Conservation (phyloP, 1,139 yeast genomes). For the Candida sp. region DNA sequence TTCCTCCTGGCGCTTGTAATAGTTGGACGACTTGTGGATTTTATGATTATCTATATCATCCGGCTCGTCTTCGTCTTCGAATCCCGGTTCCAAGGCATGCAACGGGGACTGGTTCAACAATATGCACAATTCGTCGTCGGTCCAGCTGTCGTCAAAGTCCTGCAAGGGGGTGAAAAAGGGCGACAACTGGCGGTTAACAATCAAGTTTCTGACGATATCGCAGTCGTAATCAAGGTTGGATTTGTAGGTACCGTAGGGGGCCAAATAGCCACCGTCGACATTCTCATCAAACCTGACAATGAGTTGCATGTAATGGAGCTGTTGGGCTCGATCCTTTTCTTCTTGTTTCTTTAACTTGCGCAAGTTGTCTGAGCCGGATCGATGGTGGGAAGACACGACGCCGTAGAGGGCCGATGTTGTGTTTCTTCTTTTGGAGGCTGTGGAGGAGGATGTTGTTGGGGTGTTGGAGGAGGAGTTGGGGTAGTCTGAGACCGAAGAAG, state of each 20-base stretch:
- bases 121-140: slow-evolving; percentile 67
- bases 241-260: slow-evolving; percentile 88
- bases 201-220: slow-evolving; percentile 68
- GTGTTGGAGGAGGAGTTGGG: slow-evolving; percentile 11
- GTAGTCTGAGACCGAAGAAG: slow-evolving; percentile 14
- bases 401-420: slow-evolving; percentile 10
- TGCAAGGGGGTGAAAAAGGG: slow-evolving; percentile 93
- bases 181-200: slow-evolving; percentile 66
- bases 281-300: slow-evolving; percentile 61
- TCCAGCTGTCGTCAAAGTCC: slow-evolving; percentile 79
- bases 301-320: slow-evolving; percentile 57
- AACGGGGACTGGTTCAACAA: slow-evolving; percentile 58
- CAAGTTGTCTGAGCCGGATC: slow-evolving; percentile 22
- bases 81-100: slow-evolving; percentile 64
- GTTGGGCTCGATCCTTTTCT: slow-evolving; percentile 57
- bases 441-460: slow-evolving; percentile 11
- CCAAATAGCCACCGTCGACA: slow-evolving; percentile 82
- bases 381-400: slow-evolving; percentile 1
- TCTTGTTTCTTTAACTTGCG: slow-evolving; percentile 37
- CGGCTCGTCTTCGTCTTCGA: slow-evolving; percentile 54
- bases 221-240: slow-evolving; percentile 77
- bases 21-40: slow-evolving; percentile 55
- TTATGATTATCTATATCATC: slow-evolving; percentile 60
- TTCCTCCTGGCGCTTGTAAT: slow-evolving; percentile 57
- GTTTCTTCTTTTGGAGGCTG: slow-evolving; percentile 20